A percentile compares a stretch with the other conserved stretches of the same genome.
These are phyloP conservation scores for Diaporthe sp. DNA, from an alignment of 2,329 filamentous ascomycete genomes.

Conservation along the genomic window DNA sequence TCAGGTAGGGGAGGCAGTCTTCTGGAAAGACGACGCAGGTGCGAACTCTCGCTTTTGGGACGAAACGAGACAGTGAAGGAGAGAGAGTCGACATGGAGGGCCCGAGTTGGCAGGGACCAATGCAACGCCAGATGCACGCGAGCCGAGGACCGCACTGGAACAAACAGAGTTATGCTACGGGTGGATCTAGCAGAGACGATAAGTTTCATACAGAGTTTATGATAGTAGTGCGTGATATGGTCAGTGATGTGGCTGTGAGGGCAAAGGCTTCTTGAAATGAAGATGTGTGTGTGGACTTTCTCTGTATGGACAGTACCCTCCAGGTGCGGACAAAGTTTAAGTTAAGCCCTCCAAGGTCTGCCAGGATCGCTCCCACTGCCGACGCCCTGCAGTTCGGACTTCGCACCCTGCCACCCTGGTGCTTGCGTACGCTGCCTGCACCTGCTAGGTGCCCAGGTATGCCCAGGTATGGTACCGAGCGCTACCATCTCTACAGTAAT, in stretches of 20 bases:
- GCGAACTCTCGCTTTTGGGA: conserved; percentile 1
- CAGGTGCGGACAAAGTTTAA: background rate
- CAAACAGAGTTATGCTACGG: conserved; percentile 9
- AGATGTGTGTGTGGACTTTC: background rate
- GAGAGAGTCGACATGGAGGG: conserved; percentile 12
- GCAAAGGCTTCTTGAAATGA: conserved; percentile 1
- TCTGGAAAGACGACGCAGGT: conserved; percentile 14
- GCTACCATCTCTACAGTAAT: background rate
- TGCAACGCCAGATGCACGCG: background rate
- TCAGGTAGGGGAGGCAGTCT: background rate
- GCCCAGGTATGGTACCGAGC: background rate
- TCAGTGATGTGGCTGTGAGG: background rate
- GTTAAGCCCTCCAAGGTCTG: background rate
- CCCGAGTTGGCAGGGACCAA: conserved; percentile 20
- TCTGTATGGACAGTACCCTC: background rate
- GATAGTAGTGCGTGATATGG: conserved; percentile 6
- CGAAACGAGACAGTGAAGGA: conserved; percentile 9
- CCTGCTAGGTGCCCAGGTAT: background rate
- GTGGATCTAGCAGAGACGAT: background rate
- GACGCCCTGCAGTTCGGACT: conserved; percentile 10
- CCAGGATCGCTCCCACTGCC: conserved; percentile 25
- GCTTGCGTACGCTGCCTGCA: background rate
- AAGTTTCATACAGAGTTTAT: conserved; percentile 23
- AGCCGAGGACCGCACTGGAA: conserved; percentile 23
- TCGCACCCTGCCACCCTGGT: conserved; percentile 1